phyloP scores from a whole-genome alignment of 2,329 filamentous ascomycete species.

The Fusarium xylarioides region DNA sequence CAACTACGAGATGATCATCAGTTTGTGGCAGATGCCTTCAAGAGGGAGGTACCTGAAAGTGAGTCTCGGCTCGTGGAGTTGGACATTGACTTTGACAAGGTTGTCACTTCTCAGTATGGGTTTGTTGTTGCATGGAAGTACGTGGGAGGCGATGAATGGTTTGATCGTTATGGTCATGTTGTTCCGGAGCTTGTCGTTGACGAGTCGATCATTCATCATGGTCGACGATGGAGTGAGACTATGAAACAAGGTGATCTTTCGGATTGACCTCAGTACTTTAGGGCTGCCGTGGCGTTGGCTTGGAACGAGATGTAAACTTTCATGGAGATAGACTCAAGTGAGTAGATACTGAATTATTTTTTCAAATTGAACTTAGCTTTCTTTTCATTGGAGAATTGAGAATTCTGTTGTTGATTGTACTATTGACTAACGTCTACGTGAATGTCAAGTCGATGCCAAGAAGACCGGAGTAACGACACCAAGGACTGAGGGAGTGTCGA shows the following conservation, averaged over 20 bases:
- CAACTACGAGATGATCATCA: background rate
- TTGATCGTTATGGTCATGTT: background rate
- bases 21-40: background rate
- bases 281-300: no score
- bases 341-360: rapidly evolving
- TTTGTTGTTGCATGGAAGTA: background rate
- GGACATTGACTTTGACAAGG: background rate
- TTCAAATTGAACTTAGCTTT: rapidly evolving
- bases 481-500: background rate
- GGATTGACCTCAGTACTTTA: rapidly evolving
- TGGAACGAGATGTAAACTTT: background rate
- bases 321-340: background rate
- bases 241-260: background rate
- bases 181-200: background rate
- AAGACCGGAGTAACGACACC: no score
- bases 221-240: background rate
- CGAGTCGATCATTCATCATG: background rate
- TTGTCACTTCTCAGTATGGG: background rate
- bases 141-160: background rate
- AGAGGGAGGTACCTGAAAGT: background rate
- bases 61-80: background rate
- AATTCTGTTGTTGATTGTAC: rapidly evolving
- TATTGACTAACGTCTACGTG: no score
- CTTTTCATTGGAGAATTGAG: no score
- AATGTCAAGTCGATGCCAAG: background rate